Evolutionary conservation across 2,329 filamentous ascomycete species (phyloP), one percentile per base, ranked within the genome.

Genomic region (Exophiala phaeomuriformis): DNA sequence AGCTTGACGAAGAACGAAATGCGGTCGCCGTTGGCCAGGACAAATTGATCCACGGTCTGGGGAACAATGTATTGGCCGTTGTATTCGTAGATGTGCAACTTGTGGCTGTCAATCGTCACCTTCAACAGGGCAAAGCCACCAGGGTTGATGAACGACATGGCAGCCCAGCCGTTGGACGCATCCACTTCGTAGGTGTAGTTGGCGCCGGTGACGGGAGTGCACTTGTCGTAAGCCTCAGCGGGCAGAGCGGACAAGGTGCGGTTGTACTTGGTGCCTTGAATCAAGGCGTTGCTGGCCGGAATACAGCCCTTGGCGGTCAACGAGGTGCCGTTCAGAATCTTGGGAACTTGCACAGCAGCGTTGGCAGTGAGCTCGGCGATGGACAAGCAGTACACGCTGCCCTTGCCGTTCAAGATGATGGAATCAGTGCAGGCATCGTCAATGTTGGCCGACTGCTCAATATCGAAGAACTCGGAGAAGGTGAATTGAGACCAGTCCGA

Each of bases 401-500:
- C 81, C 59, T 81, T 79, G 28, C 82, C 82, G 53, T 85, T 84
- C 47, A 85, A 71, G 7, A 85, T 66, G 9, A 85, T 69, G 0
- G 80, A 76, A 61, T 84, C 81, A 57, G 79, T 79, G 68, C 82
- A 85, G 0, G 73, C 70, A 27, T 77, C 69, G 3, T 76, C 68
- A 28, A 69, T 57, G 33, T 67, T 55, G 0, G 66, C 67, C 8
- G 66, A 63, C 4, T 63, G 60, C 31, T 66, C 56, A 5, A 64
- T 64, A 12, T 55, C 57, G 57, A 66, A 67, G 36, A 71, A 70
- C 39, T 78, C 66, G 2, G 71, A 64, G 0, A 79, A 82, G 0
- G 76, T 78, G 6, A 78, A 68, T 53, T 79, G 75, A 8, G 74
- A 74, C 70, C 77, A 80, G 58, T 85, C 82, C 1, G 76, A 74